Evolutionary conservation across 257 asterid genomes (phyloP).

Genomic region (Coffea eugenioides): DNA sequence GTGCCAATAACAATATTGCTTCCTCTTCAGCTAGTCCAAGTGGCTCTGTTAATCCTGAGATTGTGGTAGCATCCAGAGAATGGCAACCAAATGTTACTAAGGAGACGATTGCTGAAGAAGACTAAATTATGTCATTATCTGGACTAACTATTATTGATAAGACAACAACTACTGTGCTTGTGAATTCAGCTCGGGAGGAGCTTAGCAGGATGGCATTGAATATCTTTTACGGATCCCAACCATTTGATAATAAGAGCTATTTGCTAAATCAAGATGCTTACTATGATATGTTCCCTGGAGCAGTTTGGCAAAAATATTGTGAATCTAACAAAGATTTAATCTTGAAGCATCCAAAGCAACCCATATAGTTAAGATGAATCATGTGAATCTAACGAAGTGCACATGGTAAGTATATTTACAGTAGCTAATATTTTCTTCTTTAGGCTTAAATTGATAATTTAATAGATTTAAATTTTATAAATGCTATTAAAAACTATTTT

Average conservation of each 20-base stretch:
- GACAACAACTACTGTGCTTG: slow-evolving; percentile 23
- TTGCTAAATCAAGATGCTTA: slow-evolving; percentile 38
- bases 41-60: background rate
- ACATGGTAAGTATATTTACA: slow-evolving; percentile 30
- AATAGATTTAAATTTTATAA: background rate
- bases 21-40: background rate
- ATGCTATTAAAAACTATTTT: background rate
- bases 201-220: slow-evolving; percentile 27
- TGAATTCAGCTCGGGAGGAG: slow-evolving; percentile 43
- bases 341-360: slow-evolving; percentile 35
- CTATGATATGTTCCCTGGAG: slow-evolving; percentile 23
- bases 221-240: slow-evolving; percentile 47
- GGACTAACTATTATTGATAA: slow-evolving; percentile 15
- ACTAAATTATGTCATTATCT: background rate
- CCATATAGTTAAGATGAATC: slow-evolving; percentile 18
- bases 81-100: background rate
- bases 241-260: slow-evolving; percentile 12
- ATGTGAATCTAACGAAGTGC: slow-evolving; percentile 32
- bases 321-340: slow-evolving; percentile 14
- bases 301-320: slow-evolving; percentile 8
- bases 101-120: background rate
- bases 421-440: no score
- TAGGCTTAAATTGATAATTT: background rate
- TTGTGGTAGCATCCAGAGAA: background rate
- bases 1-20: background rate